Base-by-base conservation (phyloP, 345 rosid species). In the Populus alba region DNA sequence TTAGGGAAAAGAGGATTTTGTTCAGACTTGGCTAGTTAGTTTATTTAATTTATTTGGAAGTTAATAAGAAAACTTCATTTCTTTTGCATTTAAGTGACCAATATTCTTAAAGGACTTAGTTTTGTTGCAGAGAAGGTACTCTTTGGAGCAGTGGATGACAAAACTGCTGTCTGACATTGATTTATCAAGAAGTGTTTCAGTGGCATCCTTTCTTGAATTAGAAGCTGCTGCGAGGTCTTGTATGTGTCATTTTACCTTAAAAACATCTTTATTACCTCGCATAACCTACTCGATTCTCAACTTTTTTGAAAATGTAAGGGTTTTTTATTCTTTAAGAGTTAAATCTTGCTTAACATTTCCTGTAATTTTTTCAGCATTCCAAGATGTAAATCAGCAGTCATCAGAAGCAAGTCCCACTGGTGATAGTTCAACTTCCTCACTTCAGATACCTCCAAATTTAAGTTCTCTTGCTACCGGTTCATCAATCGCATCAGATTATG, bases 151-250 rank as follows among this genome's bases (percentile, higher is more conserved):
- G 79, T 97, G 99, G 99, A 87, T 97, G 90, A 89, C 90, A 68
- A 92, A 92, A 87, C 89, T 97, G 74, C 85, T 97, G 68, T 97
- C 97, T 73, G 99, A 97, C 85, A 88, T 94, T 85, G 99, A 94
- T 77, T 70, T 97, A 82, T 92, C 99, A 66, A 89, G 99, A 90
- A 91, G 97, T 74, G 81, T 94, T 68, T 82, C 90, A 55, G 92
- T 92, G 80, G 99, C 97, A 69, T 88, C 97, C 81, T 94, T 94
- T 91, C 97, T 94, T 82, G 99, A 97, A 85, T 88, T 97, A 41
- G 99, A 97, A 89, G 99, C 95, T 84, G 93, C 98, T 78, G 98
- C 92, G 66, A 92, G 98, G 88, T 86, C 97, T 81, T 89, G 99
- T 97, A 97, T 82, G 98, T 89, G 79, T 80, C 75, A 61, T 83